phyloP scores from a whole-genome alignment of 2,329 filamentous ascomycete species.

The Macrophomina phaseolina region DNA sequence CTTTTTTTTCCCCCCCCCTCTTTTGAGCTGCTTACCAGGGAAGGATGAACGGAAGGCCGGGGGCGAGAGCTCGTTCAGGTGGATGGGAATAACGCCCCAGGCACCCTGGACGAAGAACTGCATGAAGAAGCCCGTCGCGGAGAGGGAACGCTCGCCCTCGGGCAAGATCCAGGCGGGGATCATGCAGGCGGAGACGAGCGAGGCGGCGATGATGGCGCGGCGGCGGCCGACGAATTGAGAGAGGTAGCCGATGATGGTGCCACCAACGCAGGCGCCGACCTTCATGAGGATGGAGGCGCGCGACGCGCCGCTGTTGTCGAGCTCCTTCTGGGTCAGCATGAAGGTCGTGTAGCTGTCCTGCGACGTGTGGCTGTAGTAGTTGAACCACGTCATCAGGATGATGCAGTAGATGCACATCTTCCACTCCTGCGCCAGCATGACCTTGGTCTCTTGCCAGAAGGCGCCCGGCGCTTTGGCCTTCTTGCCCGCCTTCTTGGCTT shows the following conservation, averaged over 20 bases:
- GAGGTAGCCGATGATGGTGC: slow-evolving; percentile 73
- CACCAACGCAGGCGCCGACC: slow-evolving; percentile 75
- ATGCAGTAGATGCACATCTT: slow-evolving; percentile 78
- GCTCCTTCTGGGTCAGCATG: slow-evolving; percentile 74
- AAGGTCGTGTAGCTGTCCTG: slow-evolving; percentile 85
- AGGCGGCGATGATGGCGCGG: slow-evolving; percentile 67
- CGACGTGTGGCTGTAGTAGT: slow-evolving; percentile 74
- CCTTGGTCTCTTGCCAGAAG: slow-evolving; percentile 73
- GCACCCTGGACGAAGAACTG: slow-evolving; percentile 59
- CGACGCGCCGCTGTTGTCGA: slow-evolving; percentile 67
- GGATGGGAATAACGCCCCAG: slow-evolving; percentile 61
- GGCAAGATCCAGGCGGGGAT: slow-evolving; percentile 76
- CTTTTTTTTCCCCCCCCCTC: neutral
- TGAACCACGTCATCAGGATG: slow-evolving; percentile 74
- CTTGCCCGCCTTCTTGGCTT: slow-evolving; percentile 67
- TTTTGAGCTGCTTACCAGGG: slow-evolving; percentile 56
- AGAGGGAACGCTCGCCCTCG: slow-evolving; percentile 63
- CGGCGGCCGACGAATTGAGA: slow-evolving; percentile 79
- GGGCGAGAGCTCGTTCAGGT: slow-evolving; percentile 75
- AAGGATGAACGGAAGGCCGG: slow-evolving; percentile 73
- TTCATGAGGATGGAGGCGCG: slow-evolving; percentile 85
- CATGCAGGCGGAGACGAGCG: slow-evolving; percentile 64
- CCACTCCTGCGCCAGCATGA: slow-evolving; percentile 74
- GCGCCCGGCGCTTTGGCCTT: slow-evolving; percentile 50
- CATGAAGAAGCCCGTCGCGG: slow-evolving; percentile 70